Evolutionary conservation across 495 filamentous ascomycete genomes (phyloP), one percentile per base, ranked within the genome.

Genomic region (Tetracladium setigerum): DNA sequence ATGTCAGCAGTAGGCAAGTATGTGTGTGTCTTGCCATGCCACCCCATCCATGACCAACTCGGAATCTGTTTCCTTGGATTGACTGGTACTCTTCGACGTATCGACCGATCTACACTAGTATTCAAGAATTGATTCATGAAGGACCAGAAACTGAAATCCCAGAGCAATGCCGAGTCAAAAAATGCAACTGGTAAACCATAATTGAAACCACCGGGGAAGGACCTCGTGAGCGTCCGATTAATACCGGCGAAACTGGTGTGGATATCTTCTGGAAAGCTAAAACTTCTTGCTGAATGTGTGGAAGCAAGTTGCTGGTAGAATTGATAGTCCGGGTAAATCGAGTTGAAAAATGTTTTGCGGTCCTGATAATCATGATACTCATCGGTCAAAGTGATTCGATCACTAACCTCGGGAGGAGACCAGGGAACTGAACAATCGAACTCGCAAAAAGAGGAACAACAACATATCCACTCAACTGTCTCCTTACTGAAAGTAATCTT

Each of bases 241-340:
- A 53, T 43, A n/a, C 44, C 44, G 4, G 36, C 9, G 33, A 53
- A 44, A 6, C 44, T 44, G 32, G 11, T 19, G 13, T 47, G 22
- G 32, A 35, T 24, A 33, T 54, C 52, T 31, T 47, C 41, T 37
- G 52, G 34, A 24, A 24, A 50, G 13, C 47, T 49, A 18, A 54
- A 30, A 19, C 24, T 5, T 41, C 47, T 38, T 22, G 14, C 2
- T 3, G 6, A 16, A 22, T 42, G 18, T 22, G 4, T 12, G 6
- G 3, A n/a, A 12, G 18, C 39, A 17, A 42, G 35, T 2, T 42
- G 14, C 18, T 17, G n/a, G 39, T 42, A 42, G 6, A 27, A 17
- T 17, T 14, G 14, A 42, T n/a, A 17, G 15, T 16, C 12, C 6
- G 15, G n/a, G 22, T 27, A 27, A 7, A 3, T 3, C 22, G 7